Evolutionary conservation across 495 filamentous ascomycete species (phyloP).

Genomic region (Aspergillus ellipticus): DNA sequence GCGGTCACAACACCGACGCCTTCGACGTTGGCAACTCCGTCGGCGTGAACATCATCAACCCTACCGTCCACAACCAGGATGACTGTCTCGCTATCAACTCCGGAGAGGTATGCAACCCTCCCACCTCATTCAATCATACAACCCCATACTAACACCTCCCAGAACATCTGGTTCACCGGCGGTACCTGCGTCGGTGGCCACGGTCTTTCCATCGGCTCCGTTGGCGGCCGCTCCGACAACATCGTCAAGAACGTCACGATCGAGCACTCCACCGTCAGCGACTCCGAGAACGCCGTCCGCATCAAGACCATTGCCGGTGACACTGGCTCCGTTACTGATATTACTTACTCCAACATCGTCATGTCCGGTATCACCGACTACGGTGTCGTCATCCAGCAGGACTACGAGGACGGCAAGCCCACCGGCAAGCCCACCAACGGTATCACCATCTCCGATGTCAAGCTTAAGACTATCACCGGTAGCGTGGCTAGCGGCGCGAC

Average conservation of each 20-base stretch:
- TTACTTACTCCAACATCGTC: constrained; percentile 61
- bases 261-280: constrained; percentile 44
- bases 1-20: constrained; percentile 61
- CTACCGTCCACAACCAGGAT: constrained; percentile 60
- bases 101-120: constrained; percentile 32
- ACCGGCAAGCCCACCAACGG: constrained; percentile 57
- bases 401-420: constrained; percentile 60
- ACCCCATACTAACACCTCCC: constrained; percentile 16
- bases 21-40: constrained; percentile 57
- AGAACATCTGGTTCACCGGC: constrained; percentile 53
- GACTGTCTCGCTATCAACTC: constrained; percentile 66
- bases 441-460: constrained; percentile 56
- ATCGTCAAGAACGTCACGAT: constrained; percentile 54
- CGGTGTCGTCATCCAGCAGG: constrained; percentile 65
- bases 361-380: constrained; percentile 52
- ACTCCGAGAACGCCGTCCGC: constrained; percentile 47
- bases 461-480: constrained; percentile 48
- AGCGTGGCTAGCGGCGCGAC: constrained; percentile 37
- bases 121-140: background rate
- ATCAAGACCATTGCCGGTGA: constrained; percentile 60
- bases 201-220: constrained; percentile 64
- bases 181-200: constrained; percentile 56
- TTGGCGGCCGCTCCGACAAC: constrained; percentile 61
- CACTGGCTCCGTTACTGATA: constrained; percentile 52
- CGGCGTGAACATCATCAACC: constrained; percentile 49